A percentile compares a stretch with the other conserved stretches of the same genome.
Evolutionary conservation across 257 asterid species (phyloP).

Genomic region (Ehretia macrophylla): DNA sequence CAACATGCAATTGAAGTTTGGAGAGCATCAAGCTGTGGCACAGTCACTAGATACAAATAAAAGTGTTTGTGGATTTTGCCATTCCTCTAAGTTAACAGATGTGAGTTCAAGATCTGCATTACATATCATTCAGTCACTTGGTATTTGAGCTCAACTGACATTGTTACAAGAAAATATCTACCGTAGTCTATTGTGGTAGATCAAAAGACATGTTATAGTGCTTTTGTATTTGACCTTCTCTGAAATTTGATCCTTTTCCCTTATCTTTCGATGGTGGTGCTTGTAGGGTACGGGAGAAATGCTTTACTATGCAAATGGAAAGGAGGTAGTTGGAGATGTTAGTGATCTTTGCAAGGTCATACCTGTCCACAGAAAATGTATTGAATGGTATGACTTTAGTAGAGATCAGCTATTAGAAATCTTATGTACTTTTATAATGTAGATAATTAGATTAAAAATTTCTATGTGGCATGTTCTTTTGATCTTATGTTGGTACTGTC

Average conservation of each 20-base stretch:
- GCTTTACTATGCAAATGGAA: constrained; percentile 69
- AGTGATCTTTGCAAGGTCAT: constrained; percentile 36
- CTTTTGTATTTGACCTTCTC: no score
- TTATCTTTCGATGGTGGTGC: neutral
- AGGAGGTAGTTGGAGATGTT: constrained; percentile 47
- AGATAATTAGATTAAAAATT: no score
- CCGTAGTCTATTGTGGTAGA: no score
- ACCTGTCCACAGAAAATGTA: constrained; percentile 71
- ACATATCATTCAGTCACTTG: neutral
- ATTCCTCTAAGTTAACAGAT: constrained; percentile 55
- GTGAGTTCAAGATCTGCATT: constrained; percentile 39
- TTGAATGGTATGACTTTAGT: constrained; percentile 62
- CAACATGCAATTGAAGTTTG: constrained; percentile 27
- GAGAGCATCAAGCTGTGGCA: constrained; percentile 25
- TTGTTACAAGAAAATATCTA: no score
- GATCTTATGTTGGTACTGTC: no score
- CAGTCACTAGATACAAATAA: constrained; percentile 26
- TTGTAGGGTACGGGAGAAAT: constrained; percentile 67
- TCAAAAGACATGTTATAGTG: no score
- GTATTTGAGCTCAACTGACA: no score
- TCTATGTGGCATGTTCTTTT: no score
- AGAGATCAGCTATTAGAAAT: neutral
- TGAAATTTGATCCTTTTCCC: neutral
- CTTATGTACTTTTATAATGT: no score
- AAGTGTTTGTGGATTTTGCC: constrained; percentile 73